Evolutionary conservation across 2,329 filamentous ascomycete genomes (phyloP).

Genomic region (Westerdykella sp.): DNA sequence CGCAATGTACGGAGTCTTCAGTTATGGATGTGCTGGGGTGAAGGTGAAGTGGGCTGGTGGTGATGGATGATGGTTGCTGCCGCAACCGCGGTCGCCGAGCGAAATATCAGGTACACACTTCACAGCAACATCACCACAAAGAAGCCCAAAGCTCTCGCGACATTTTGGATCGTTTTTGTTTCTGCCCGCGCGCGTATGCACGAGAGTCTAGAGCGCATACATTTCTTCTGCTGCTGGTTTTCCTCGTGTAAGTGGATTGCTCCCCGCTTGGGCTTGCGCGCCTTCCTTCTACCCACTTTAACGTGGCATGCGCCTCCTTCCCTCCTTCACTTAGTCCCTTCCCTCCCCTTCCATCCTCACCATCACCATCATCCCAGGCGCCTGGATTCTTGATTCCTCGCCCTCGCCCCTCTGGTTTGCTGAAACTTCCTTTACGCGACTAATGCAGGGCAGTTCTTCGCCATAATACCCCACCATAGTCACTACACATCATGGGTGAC

Average conservation of each 20-base stretch:
- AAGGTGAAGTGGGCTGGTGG: neutral
- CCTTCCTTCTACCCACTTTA: neutral
- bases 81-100: neutral
- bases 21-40: neutral
- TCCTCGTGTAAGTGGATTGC: neutral
- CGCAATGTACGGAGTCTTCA: no score
- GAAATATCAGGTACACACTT: neutral
- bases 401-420: no score
- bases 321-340: no score
- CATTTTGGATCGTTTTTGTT: no score
- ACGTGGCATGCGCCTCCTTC: neutral
- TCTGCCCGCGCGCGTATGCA: no score
- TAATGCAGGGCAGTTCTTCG: no score
- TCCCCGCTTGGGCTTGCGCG: neutral
- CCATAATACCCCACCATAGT: constrained; percentile 5
- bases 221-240: neutral
- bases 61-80: neutral
- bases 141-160: no score
- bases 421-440: no score
- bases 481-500: constrained; percentile 60
- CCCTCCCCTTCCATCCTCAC: no score
- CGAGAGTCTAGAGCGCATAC: no score
- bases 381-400: no score
- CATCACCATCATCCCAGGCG: no score
- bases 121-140: neutral